Evolutionary conservation across 2,329 filamentous ascomycete species (phyloP), one percentile per base, ranked within the genome.

Genomic region (Paecilomyces niveus): DNA sequence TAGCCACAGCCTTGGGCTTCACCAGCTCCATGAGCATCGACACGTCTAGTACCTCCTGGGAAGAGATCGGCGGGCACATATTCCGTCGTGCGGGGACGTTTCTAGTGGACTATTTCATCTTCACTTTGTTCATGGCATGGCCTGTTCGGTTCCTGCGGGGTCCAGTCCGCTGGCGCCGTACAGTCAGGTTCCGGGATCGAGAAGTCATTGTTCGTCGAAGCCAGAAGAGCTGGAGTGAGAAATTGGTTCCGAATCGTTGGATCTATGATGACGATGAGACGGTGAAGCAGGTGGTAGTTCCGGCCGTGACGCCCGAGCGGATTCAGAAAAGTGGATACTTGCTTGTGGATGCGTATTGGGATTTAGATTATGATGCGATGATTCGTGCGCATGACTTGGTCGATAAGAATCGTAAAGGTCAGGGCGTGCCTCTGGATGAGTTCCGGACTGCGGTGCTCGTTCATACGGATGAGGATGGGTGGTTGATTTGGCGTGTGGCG

Each of bases 291-390:
- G 73, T 72, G 64, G 81, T 96, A 53, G 74, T 86, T 61, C 81
- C 84, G 1, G 92, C 90, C 1, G 88, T 92, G 3, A 82, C 87
- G 15, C 83, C 85, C 22, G 76, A 84, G 66, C 80, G 86, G 56
- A 78, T 93, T 66, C 79, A 82, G 65, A 96, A 95, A 81, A 96
- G 92, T 31, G 92, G 91, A 21, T 96, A 95, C 70, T 76, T 95
- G 62, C 86, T 94, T 64, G 89, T 96, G 80, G 89, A 92, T 70
- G 84, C 82, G 61, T 83, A 91, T 61, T 97, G 91, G 88, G 89
- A 96, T 72, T 78, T 97, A 60, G 92, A 96, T 71, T 97, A 92
- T 82, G 81, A 81, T 53, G 82, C 83, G 21, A 97, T 97, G 90
- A 78, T 91, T 11, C 76, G 82, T 61, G 90, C 90, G 3, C 88